phyloP scores from a whole-genome alignment of 106 monocot genomes.

The Ottelia alismoides region DNA sequence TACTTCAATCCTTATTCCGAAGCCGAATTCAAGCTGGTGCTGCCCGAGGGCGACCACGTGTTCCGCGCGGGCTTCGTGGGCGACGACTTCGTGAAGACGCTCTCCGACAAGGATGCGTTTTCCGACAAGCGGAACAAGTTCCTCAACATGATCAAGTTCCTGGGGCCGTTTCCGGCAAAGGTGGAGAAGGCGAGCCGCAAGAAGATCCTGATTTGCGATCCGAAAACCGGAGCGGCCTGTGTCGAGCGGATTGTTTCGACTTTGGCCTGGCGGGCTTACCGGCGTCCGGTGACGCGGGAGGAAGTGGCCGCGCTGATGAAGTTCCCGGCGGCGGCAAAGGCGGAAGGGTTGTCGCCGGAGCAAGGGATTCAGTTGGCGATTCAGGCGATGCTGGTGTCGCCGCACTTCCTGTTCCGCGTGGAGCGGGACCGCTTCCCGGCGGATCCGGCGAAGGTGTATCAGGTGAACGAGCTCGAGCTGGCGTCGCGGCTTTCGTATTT shows the following conservation, averaged over 20 bases:
- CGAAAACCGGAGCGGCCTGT: neutral
- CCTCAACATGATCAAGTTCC: too few species aligned
- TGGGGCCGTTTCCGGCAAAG: too few species aligned
- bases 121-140: too few species aligned
- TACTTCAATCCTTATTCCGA: too few species aligned
- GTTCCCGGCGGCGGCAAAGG: neutral
- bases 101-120: too few species aligned
- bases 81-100: too few species aligned
- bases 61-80: too few species aligned
- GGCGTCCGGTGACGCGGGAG: neutral
- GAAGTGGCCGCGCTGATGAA: neutral
- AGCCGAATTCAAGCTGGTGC: too few species aligned
- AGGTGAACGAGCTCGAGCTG: neutral
- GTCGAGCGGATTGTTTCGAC: neutral
- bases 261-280: neutral
- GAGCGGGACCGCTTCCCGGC: neutral
- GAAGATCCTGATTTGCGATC: neutral
- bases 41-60: too few species aligned
- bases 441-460: neutral
- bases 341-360: neutral
- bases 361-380: neutral
- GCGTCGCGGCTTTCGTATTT: too few species aligned
- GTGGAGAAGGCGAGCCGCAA: neutral
- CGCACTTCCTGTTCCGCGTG: neutral
- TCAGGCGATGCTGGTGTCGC: neutral